Base-by-base conservation (phyloP, 208 protist species). In the Trichomonas tenax region DNA sequence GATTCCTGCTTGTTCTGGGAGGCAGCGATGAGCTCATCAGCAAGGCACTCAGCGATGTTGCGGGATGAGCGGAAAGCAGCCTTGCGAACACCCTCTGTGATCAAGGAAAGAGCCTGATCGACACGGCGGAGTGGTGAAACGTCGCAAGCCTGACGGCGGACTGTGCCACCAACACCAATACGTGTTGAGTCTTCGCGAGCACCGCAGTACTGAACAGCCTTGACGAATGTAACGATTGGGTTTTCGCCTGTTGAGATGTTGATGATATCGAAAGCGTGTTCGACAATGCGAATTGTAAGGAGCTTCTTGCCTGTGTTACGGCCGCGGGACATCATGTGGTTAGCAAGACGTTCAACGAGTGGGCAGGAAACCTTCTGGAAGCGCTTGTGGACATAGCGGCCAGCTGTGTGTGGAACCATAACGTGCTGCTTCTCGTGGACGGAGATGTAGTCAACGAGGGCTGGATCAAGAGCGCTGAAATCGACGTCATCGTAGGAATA, bases 291-390 rank as follows among this genome's bases (percentile, higher is more conserved):
- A 95, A 99, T 98, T 96, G 99, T 99, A 98, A 99, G 98, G 51
- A 99, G 96, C 98, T 99, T 99, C 98, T 99, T 99, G 97, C 99
- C 99, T 98, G 99, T 99, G 98, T 99, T 99, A 97, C 99, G 98
- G 95, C 99, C 99, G 34, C 48, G 96, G 51, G 36, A 58, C 97
- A 96, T 96, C 23, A 96, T 23, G 58, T 96, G 96, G 97, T 97
- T 97, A 26, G 96, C 51, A 58, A 98, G 98, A 95, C 98, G 97
- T 97, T 99, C 98, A 58, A 99, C 98, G 96, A 99, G 98, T 96
- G 98, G 98, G 97, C 98, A 99, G 97, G 99, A 98, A 38, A 98
- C 98, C 98, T 99, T 99, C 97, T 98, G 98, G 98, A 99, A 99
- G 97, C 99, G 98, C 97, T 99, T 99, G 96, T 98, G 98, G 97